phyloP scores from a whole-genome alignment of 148 eudicot genomes.

The Cornus kousa region DNA sequence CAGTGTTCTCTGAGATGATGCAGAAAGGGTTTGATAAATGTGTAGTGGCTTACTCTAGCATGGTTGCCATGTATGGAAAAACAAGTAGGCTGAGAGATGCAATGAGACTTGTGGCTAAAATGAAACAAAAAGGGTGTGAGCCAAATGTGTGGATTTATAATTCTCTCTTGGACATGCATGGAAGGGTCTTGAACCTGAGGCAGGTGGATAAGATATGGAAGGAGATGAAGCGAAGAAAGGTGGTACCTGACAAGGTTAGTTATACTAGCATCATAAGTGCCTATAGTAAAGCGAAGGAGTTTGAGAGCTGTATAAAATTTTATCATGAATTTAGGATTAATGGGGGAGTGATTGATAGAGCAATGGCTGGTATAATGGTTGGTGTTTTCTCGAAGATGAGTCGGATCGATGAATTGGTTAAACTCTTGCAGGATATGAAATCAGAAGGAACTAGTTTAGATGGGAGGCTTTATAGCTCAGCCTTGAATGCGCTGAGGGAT shows the following conservation, averaged over 20 bases:
- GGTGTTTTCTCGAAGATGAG: constrained; percentile 71
- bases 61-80: constrained; percentile 83
- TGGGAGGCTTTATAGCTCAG: constrained; percentile 69
- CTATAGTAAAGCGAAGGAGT: constrained; percentile 60
- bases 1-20: constrained; percentile 60
- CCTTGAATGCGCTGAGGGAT: constrained; percentile 75
- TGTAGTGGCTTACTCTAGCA: constrained; percentile 87
- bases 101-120: constrained; percentile 73
- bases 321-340: constrained; percentile 64
- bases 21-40: constrained; percentile 69
- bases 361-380: constrained; percentile 92
- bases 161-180: constrained; percentile 71
- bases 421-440: constrained; percentile 72
- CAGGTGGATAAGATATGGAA: constrained; percentile 86
- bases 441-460: constrained; percentile 59
- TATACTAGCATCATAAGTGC: constrained; percentile 80
- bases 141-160: constrained; percentile 96
- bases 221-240: constrained; percentile 83
- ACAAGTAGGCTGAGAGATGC: constrained; percentile 66
- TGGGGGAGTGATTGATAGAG: constrained; percentile 66
- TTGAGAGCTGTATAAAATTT: constrained; percentile 47
- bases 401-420: constrained; percentile 64
- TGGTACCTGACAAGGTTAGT: constrained; percentile 62
- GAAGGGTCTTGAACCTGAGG: constrained; percentile 52
- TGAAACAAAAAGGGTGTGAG: constrained; percentile 79